Evolutionary conservation across 2,329 filamentous ascomycete species (phyloP).

Genomic region (Curvularia hawaiiensis): DNA sequence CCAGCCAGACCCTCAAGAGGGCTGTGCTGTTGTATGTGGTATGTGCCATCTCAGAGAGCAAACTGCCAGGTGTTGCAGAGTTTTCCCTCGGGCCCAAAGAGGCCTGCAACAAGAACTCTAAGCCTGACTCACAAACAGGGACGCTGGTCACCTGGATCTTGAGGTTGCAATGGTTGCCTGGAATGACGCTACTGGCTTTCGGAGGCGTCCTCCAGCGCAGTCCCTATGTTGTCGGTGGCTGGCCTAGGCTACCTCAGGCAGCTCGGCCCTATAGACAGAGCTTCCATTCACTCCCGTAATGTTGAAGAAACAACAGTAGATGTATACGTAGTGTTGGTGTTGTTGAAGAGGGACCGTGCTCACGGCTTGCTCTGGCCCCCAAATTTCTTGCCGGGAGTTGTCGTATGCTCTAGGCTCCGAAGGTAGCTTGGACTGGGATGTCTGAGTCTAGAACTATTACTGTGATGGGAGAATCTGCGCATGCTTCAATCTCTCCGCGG

Average conservation of each 20-base stretch:
- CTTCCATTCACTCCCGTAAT: not conserved
- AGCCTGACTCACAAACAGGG: not conserved
- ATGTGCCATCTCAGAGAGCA: not conserved
- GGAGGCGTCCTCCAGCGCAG: not conserved
- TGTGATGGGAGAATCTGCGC: not conserved
- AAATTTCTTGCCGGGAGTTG: not conserved
- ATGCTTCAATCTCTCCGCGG: not conserved
- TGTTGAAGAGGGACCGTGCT: not conserved
- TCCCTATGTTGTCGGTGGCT: not conserved
- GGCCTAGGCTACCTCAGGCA: not conserved
- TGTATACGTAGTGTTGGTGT: not conserved
- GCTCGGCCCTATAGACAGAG: not conserved
- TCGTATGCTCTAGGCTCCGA: not conserved
- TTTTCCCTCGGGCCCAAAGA: not conserved
- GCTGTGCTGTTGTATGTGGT: not conserved
- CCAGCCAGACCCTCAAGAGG: not conserved
- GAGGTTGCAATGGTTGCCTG: conserved; percentile 3
- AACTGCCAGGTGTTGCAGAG: not conserved
- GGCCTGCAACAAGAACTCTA: not conserved
- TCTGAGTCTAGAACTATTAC: not conserved
- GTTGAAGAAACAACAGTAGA: not conserved
- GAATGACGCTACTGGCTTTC: not conserved
- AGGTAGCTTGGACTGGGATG: not conserved
- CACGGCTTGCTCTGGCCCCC: not conserved
- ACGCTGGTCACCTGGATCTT: not conserved